These are phyloP conservation scores for Allium fistulosum DNA, from an alignment of 106 monocot species.

Conservation along the genomic window DNA sequence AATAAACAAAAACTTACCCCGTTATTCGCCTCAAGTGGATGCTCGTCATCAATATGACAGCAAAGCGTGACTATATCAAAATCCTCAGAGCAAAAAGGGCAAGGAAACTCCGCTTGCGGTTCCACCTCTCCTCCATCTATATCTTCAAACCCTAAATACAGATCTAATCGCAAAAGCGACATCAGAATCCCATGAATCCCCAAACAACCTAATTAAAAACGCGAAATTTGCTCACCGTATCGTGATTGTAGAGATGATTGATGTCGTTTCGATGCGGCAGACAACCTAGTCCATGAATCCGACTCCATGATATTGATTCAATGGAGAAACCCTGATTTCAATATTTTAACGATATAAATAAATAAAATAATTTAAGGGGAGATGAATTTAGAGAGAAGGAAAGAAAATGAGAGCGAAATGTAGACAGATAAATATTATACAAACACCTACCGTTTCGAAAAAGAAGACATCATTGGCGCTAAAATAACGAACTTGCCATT, in stretches of 20 bases:
- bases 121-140: conserved; percentile 53
- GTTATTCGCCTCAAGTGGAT: conserved; percentile 71
- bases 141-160: conserved; percentile 66
- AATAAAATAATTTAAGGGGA: not conserved
- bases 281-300: conserved; percentile 55
- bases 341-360: not conserved
- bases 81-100: conserved; percentile 82
- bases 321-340: conserved; percentile 3
- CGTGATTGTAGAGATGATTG: conserved; percentile 44
- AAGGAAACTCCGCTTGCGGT: conserved; percentile 35
- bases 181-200: not conserved
- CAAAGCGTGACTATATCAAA: conserved; percentile 77
- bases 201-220: conserved; percentile 2
- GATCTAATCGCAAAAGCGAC: conserved; percentile 27
- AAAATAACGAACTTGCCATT: no score
- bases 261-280: conserved; percentile 43
- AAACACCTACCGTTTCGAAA: no score
- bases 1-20: conserved; percentile 29
- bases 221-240: conserved; percentile 13
- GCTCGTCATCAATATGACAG: conserved; percentile 84
- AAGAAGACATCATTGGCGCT: no score
- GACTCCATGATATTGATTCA: conserved; percentile 29
- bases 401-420: not conserved
- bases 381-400: not conserved
- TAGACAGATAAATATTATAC: no score